Percentiles rank a stretch among this genome's conserved stretches.
Conservation (phyloP, 2,329 filamentous ascomycete genomes). For the Grosmannia huntii region DNA sequence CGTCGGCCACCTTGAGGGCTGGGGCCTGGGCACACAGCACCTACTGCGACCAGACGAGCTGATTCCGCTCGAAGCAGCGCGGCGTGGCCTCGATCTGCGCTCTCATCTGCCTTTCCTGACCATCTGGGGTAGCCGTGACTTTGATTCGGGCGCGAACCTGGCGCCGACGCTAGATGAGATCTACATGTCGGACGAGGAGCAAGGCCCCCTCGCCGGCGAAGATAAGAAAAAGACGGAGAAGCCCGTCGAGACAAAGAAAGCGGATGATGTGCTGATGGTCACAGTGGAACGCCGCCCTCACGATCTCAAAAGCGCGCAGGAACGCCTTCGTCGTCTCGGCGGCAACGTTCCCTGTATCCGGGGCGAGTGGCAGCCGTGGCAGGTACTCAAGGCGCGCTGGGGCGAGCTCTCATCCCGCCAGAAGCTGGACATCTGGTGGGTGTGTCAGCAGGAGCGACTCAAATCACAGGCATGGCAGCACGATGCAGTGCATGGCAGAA, state of each 20-base stretch:
- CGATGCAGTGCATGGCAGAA: no score
- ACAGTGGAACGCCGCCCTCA: slow-evolving; percentile 23
- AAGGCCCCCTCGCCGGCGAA: not conserved
- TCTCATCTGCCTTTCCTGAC: slow-evolving; percentile 38
- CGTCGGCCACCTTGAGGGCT: slow-evolving; percentile 38
- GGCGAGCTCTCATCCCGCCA: slow-evolving; percentile 22
- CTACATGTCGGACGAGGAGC: slow-evolving; percentile 34
- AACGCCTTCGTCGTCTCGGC: slow-evolving; percentile 12
- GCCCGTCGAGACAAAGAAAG: not conserved
- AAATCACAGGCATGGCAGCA: slow-evolving; percentile 10
- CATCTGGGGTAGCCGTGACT: slow-evolving; percentile 49
- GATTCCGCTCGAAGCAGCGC: slow-evolving; percentile 40
- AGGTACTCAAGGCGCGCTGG: slow-evolving; percentile 33
- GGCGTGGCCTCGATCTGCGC: slow-evolving; percentile 38
- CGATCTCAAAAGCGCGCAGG: slow-evolving; percentile 21
- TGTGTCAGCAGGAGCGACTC: slow-evolving; percentile 16
- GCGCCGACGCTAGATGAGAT: slow-evolving; percentile 34
- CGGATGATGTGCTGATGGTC: slow-evolving; percentile 17
- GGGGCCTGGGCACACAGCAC: slow-evolving; percentile 33
- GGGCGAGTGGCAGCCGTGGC: slow-evolving; percentile 29
- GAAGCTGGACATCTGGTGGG: slow-evolving; percentile 23
- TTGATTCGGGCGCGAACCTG: slow-evolving; percentile 34
- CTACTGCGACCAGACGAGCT: slow-evolving; percentile 46
- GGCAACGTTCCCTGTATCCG: slow-evolving; percentile 21
- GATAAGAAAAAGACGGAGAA: not conserved